phyloP scores from a whole-genome alignment of 345 rosid species.

The Fremontodendron californicum region DNA sequence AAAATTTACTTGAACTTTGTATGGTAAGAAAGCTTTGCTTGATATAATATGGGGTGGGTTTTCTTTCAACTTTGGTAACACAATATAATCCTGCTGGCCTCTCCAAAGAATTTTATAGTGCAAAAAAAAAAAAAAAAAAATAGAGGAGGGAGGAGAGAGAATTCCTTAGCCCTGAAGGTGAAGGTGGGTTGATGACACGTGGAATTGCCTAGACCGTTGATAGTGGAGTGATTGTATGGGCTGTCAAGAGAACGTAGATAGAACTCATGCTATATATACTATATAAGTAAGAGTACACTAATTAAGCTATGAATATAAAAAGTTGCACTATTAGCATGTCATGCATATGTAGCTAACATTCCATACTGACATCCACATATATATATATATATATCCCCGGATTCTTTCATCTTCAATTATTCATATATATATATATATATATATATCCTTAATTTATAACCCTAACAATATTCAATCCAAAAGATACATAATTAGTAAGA shows the following conservation, averaged over 20 bases:
- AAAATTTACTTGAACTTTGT: background rate
- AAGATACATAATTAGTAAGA: no score
- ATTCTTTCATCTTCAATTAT: background rate
- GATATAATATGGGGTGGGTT: background rate
- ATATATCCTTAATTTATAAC: no score
- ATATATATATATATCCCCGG: background rate
- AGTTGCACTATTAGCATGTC: background rate
- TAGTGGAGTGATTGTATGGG: constrained; percentile 37
- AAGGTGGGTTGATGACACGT: constrained; percentile 44
- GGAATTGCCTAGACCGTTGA: constrained; percentile 30
- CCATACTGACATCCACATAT: background rate
- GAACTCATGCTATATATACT: constrained; percentile 8
- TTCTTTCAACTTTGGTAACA: background rate
- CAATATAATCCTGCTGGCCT: background rate
- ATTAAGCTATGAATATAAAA: background rate
- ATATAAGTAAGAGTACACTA: background rate
- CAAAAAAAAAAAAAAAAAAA: background rate
- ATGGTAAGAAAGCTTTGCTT: background rate
- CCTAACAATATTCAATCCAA: background rate
- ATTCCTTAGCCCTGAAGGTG: constrained; percentile 51
- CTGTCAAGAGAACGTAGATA: constrained; percentile 37
- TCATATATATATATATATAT: no score
- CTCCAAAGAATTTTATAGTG: background rate
- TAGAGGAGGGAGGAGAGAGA: background rate
- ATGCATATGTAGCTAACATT: background rate